Evolutionary conservation across 495 filamentous ascomycete species (phyloP).

Genomic region (Neurospora sp.): DNA sequence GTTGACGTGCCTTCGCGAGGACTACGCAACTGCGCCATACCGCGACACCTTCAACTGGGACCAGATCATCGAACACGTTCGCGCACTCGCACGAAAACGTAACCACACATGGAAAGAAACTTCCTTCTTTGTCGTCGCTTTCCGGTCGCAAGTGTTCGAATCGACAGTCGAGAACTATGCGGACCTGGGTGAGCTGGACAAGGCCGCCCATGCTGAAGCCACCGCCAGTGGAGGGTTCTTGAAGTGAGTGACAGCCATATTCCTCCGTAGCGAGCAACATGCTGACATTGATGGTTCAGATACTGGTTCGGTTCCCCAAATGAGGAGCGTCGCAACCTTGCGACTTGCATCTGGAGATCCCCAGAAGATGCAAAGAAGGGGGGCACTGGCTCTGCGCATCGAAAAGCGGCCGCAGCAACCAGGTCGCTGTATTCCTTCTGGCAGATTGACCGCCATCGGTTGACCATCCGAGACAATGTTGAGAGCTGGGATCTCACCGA

Average conservation of each 20-base stretch:
- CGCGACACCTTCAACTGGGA: slow-evolving; percentile 68
- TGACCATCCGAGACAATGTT: slow-evolving; percentile 48
- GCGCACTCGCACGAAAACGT: slow-evolving; percentile 29
- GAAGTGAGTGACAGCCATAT: slow-evolving; percentile 41
- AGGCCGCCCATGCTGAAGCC: slow-evolving; percentile 67
- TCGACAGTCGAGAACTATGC: slow-evolving; percentile 42
- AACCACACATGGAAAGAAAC: slow-evolving; percentile 50
- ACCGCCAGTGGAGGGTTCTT: slow-evolving; percentile 68
- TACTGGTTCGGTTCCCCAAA: slow-evolving; percentile 75
- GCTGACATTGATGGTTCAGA: slow-evolving; percentile 22
- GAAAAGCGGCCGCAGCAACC: slow-evolving; percentile 39
- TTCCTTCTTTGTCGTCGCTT: slow-evolving; percentile 73
- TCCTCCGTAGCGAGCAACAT: neutral
- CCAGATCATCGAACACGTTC: slow-evolving; percentile 47
- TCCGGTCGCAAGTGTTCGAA: slow-evolving; percentile 58
- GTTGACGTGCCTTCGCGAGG: slow-evolving; percentile 47
- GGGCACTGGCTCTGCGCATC: slow-evolving; percentile 49
- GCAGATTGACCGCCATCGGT: slow-evolving; percentile 53
- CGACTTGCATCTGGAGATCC: slow-evolving; percentile 69
- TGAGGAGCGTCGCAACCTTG: slow-evolving; percentile 53
- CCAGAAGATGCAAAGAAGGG: slow-evolving; percentile 59
- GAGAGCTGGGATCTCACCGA: slow-evolving; percentile 47
- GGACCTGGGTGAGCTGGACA: slow-evolving; percentile 57
- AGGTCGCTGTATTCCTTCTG: slow-evolving; percentile 44
- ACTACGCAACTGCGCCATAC: slow-evolving; percentile 72